A percentile compares a stretch with the other conserved stretches of the same genome.
phyloP scores from a whole-genome alignment of 192 early-diverging fungal species.

The Jimgerdemannia flammicorona region DNA sequence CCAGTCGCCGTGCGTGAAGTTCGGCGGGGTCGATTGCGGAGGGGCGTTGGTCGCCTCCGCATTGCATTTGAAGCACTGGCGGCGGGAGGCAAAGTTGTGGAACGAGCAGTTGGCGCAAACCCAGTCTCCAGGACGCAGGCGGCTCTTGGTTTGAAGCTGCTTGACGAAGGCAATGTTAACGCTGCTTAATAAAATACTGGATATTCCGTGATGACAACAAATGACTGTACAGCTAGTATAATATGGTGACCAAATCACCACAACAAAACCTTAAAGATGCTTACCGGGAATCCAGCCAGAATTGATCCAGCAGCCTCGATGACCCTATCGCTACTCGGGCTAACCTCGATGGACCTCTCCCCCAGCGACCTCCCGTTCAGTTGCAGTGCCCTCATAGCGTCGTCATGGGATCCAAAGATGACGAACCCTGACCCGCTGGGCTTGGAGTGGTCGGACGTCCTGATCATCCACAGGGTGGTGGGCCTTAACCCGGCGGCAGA shows the following conservation, averaged over 20 bases:
- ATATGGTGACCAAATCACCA: background rate
- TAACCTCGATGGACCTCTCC: constrained; percentile 57
- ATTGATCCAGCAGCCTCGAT: constrained; percentile 55
- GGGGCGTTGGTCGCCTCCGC: constrained; percentile 43
- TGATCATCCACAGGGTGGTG: constrained; percentile 58
- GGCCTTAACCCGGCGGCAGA: constrained; percentile 48
- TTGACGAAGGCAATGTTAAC: background rate
- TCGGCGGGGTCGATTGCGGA: constrained; percentile 27
- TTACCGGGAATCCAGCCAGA: constrained; percentile 55
- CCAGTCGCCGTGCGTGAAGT: constrained; percentile 59
- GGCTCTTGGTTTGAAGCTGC: constrained; percentile 31
- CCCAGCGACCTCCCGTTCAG: constrained; percentile 61
- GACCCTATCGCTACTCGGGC: constrained; percentile 54
- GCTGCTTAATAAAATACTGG: too few relatives aligned
- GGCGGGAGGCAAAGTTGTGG: constrained; percentile 66
- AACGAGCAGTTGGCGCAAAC: constrained; percentile 66
- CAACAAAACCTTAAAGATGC: background rate
- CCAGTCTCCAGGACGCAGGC: constrained; percentile 67
- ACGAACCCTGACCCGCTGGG: constrained; percentile 64
- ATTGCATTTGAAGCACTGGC: constrained; percentile 67
- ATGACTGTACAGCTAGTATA: too few relatives aligned
- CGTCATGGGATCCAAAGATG: constrained; percentile 60
- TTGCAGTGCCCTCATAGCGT: constrained; percentile 56
- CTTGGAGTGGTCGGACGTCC: constrained; percentile 48
- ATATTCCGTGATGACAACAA: too few relatives aligned